These are phyloP conservation scores for Dryas octopetala DNA, from an alignment of 306 rosid species.

Conservation along the genomic window DNA sequence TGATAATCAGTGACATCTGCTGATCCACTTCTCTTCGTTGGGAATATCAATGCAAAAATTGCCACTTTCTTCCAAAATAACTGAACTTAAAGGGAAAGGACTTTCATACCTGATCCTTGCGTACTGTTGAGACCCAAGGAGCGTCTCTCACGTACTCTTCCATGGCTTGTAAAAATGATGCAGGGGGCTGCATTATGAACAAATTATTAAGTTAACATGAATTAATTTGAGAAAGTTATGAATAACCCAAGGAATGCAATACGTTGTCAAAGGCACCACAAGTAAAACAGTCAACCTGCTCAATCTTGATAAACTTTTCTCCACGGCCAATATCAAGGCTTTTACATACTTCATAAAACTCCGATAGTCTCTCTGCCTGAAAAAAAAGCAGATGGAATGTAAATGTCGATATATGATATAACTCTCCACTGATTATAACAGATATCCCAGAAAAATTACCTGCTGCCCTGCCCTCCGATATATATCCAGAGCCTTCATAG, in stretches of 20 bases:
- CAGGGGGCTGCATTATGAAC: slow-evolving; percentile 69
- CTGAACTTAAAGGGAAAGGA: neutral
- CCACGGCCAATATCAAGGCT: slow-evolving; percentile 91
- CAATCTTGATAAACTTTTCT: slow-evolving; percentile 83
- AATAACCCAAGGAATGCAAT: neutral
- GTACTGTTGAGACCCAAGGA: slow-evolving; percentile 62
- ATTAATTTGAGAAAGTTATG: neutral
- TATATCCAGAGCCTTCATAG: slow-evolving; percentile 85
- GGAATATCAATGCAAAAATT: neutral
- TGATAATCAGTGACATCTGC: neutral
- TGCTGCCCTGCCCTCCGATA: slow-evolving; percentile 93
- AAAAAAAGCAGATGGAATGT: slow-evolving; percentile 23
- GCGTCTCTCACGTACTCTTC: slow-evolving; percentile 95
- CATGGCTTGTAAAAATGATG: slow-evolving; percentile 97
- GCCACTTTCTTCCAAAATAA: neutral
- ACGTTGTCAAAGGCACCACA: slow-evolving; percentile 15
- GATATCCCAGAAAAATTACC: slow-evolving; percentile 45
- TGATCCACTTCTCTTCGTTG: neutral
- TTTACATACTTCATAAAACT: slow-evolving; percentile 91
- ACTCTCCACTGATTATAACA: slow-evolving; percentile 11
- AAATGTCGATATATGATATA: neutral
- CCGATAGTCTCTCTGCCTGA: slow-evolving; percentile 94
- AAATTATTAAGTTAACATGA: slow-evolving; percentile 30
- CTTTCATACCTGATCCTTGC: slow-evolving; percentile 76
- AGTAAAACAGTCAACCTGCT: slow-evolving; percentile 64